phyloP scores from a whole-genome alignment of 192 early-diverging fungal genomes.

The Diversispora epigaea region DNA sequence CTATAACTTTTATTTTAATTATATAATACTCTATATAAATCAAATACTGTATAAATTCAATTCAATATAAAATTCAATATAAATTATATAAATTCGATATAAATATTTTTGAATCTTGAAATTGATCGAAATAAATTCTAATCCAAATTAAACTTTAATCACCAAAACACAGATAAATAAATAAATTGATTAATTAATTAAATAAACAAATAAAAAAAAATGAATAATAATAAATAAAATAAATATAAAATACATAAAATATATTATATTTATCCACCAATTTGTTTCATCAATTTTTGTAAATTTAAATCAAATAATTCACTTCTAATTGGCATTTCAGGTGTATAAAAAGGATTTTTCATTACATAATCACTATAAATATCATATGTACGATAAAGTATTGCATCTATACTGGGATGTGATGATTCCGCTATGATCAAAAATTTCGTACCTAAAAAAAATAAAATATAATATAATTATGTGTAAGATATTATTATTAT shows the following conservation, averaged over 20 bases:
- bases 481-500: no score
- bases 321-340: constrained; percentile 97
- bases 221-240: background rate
- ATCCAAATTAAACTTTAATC: no score
- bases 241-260: background rate
- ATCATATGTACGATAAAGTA: constrained; percentile 72
- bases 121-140: no score
- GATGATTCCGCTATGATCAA: constrained; percentile 83
- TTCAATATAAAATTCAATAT: no score
- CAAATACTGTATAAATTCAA: no score
- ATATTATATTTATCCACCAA: constrained; percentile 32
- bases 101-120: no score
- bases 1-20: no score
- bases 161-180: no score
- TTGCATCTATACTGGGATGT: constrained; percentile 66
- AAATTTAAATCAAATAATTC: constrained; percentile 92
- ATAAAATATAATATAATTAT: background rate
- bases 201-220: no score
- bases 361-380: constrained; percentile 95
- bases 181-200: no score
- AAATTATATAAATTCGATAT: no score
- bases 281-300: constrained; percentile 60
- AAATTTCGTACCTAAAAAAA: constrained; percentile 82
- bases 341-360: constrained; percentile 98
- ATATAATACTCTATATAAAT: no score